A percentile compares a stretch with the other conserved stretches of the same genome.
Evolutionary conservation across 768 basidiomycete species (phyloP).

Genomic region (Candolleomyces eurysporus): DNA sequence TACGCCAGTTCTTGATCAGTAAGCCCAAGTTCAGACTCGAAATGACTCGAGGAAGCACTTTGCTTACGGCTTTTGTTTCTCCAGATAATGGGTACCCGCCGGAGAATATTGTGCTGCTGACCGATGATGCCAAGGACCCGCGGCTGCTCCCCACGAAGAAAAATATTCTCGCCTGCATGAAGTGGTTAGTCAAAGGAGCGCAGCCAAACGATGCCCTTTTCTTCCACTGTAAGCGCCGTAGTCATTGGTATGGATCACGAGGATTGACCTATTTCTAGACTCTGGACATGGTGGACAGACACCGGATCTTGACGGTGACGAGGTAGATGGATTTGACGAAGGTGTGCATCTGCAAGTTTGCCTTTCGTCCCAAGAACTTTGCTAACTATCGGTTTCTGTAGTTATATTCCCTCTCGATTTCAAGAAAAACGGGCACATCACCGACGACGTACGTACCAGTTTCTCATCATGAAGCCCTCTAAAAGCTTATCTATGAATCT

Average conservation of each 20-base stretch:
- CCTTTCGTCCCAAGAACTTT: background rate
- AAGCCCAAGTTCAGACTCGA: conserved; percentile 14
- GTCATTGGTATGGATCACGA: background rate
- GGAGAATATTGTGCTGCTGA: conserved; percentile 68
- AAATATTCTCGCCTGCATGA: conserved; percentile 50
- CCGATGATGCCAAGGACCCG: conserved; percentile 51
- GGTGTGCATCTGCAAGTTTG: conserved; percentile 29
- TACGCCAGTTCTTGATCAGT: conserved; percentile 68
- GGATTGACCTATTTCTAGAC: conserved; percentile 38
- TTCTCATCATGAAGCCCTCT: background rate
- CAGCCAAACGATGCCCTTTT: conserved; percentile 70
- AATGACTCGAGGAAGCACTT: background rate
- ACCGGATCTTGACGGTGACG: conserved; percentile 72
- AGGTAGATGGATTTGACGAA: conserved; percentile 80
- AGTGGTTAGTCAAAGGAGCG: conserved; percentile 67
- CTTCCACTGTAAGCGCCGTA: conserved; percentile 57
- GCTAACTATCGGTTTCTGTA: conserved; percentile 19
- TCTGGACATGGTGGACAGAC: conserved; percentile 97
- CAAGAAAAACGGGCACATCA: conserved; percentile 69
- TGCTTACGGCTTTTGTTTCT: background rate
- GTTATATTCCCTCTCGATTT: conserved; percentile 91
- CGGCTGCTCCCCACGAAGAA: conserved; percentile 42
- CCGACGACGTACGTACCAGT: conserved; percentile 53
- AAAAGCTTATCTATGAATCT: background rate
- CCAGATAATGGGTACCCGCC: conserved; percentile 47